Evolutionary conservation across 441 rosid species (phyloP).

Genomic region (Aleurites moluccanus): DNA sequence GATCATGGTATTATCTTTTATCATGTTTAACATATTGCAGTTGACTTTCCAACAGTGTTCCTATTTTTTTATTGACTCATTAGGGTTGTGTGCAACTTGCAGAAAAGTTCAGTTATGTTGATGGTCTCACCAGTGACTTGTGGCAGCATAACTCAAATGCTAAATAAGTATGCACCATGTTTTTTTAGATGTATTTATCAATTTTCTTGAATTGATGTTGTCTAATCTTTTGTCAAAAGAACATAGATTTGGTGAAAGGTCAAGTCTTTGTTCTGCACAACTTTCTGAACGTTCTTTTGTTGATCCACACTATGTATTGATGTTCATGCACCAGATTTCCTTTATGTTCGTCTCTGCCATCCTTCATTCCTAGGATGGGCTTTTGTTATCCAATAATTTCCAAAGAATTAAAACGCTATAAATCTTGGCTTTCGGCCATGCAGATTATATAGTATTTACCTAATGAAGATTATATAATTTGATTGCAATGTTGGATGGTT

Average conservation of each 20-base stretch:
- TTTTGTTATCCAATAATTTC: not conserved
- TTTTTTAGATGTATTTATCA: not conserved
- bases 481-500: not conserved
- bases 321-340: not conserved
- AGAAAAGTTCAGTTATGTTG: conserved; percentile 76
- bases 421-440: not conserved
- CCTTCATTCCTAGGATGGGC: not conserved
- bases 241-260: not conserved
- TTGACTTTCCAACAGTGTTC: not conserved
- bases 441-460: not conserved
- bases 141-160: conserved; percentile 55
- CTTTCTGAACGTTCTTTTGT: not conserved
- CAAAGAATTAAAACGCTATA: not conserved
- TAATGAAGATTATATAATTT: not conserved
- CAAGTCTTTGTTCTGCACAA: not conserved
- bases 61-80: conserved; percentile 11
- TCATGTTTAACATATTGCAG: conserved; percentile 3
- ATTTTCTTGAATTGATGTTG: not conserved
- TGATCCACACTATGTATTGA: not conserved
- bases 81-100: conserved; percentile 26
- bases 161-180: conserved; percentile 54
- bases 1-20: conserved; percentile 63
- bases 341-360: not conserved
- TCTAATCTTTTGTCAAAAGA: not conserved
- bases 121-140: conserved; percentile 65